Evolutionary conservation across 257 asterid genomes (phyloP).

Genomic region (Henckelia pumila): DNA sequence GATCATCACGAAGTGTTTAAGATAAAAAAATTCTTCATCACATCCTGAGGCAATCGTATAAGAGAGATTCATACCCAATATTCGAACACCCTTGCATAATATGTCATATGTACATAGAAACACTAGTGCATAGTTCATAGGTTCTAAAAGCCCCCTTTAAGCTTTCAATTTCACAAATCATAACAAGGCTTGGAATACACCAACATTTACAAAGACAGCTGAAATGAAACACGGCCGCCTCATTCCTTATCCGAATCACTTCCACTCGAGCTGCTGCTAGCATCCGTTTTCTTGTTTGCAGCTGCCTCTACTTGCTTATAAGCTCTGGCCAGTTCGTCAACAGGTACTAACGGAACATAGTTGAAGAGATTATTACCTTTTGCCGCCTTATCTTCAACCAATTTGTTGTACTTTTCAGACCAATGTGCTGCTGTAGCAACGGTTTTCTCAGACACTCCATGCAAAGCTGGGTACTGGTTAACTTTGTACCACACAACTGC

Average conservation of each 20-base stretch:
- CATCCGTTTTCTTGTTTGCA: constrained; percentile 42
- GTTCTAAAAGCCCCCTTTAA: no score
- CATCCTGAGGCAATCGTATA: no score
- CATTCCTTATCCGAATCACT: constrained; percentile 42
- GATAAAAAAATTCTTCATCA: no score
- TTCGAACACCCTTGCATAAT: neutral
- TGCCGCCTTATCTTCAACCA: constrained; percentile 37
- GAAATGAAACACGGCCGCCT: neutral
- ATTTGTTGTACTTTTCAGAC: constrained; percentile 56
- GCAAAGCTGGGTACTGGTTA: constrained; percentile 44
- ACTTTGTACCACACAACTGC: constrained; percentile 44
- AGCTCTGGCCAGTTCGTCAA: constrained; percentile 61
- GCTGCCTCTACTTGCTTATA: constrained; percentile 60
- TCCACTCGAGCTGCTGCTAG: constrained; percentile 28
- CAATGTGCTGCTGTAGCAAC: constrained; percentile 47
- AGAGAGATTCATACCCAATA: neutral
- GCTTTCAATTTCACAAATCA: no score
- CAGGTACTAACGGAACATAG: constrained; percentile 63
- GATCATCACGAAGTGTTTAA: no score
- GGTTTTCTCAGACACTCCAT: constrained; percentile 35
- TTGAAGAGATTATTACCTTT: constrained; percentile 51
- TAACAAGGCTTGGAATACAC: neutral
- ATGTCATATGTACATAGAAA: no score
- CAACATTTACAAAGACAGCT: neutral
- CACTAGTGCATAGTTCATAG: neutral